phyloP scores from a whole-genome alignment of 768 basidiomycete species.

The Leccinum broughii region DNA sequence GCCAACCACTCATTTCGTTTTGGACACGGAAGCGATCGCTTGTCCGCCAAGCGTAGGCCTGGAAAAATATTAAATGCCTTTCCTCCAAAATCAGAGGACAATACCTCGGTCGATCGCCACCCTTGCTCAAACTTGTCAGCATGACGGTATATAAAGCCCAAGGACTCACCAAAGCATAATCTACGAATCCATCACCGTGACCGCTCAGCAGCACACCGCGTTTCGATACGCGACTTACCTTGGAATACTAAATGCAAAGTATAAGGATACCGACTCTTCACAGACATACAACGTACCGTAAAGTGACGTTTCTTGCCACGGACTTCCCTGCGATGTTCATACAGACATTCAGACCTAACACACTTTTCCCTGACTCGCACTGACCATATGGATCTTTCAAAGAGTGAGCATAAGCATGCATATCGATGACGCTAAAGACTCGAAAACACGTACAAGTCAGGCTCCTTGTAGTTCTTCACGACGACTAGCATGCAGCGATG shows the following conservation, averaged over 20 bases:
- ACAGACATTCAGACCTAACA: conserved; percentile 24
- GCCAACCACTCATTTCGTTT: conserved; percentile 67
- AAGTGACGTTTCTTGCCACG: conserved; percentile 83
- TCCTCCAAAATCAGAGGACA: not conserved
- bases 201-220: conserved; percentile 7
- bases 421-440: not conserved
- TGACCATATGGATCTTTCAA: conserved; percentile 78
- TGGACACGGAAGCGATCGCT: conserved; percentile 88
- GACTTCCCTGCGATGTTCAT: conserved; percentile 70
- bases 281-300: conserved; percentile 52
- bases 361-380: conserved; percentile 34
- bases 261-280: conserved; percentile 1
- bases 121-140: conserved; percentile 45
- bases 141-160: not conserved
- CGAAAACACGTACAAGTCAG: conserved; percentile 67
- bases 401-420: conserved; percentile 4
- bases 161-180: conserved; percentile 82
- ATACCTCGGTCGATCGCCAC: conserved; percentile 89
- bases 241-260: conserved; percentile 60
- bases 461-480: conserved; percentile 65
- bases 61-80: not conserved
- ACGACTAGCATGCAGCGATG: conserved; percentile 49
- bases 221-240: conserved; percentile 45
- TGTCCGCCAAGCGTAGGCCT: conserved; percentile 90
- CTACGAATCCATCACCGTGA: conserved; percentile 35